A percentile compares a stretch with the other conserved stretches of the same genome.
Evolutionary conservation across 768 basidiomycete genomes (phyloP).

Genomic region (Mycena albidolilacea): DNA sequence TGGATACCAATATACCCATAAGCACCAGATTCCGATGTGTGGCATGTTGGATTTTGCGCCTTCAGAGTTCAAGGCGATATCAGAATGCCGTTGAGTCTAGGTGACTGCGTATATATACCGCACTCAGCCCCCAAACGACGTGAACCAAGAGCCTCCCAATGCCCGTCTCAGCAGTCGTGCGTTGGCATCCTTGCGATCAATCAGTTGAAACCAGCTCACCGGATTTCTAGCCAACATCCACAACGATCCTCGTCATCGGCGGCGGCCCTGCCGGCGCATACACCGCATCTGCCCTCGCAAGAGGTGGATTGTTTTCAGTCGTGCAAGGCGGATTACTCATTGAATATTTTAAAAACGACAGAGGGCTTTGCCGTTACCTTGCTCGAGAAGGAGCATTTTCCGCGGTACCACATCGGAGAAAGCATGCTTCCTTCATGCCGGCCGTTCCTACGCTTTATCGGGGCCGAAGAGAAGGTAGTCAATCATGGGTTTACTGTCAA

Average conservation of each 20-base stretch:
- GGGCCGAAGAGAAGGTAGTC: slow-evolving; percentile 26
- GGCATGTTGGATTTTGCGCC: too few relatives aligned
- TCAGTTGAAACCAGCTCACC: too few relatives aligned
- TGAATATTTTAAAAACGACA: not conserved
- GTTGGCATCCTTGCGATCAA: too few relatives aligned
- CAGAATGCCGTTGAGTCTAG: too few relatives aligned
- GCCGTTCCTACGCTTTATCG: slow-evolving; percentile 55
- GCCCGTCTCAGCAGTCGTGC: too few relatives aligned
- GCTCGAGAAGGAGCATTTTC: slow-evolving; percentile 27
- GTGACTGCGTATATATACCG: too few relatives aligned
- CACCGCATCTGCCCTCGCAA: slow-evolving; percentile 45
- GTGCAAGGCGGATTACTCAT: not conserved
- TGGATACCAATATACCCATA: too few relatives aligned
- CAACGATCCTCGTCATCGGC: not conserved
- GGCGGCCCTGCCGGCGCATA: slow-evolving; percentile 49
- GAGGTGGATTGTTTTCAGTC: not conserved
- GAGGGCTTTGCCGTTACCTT: slow-evolving; percentile 50
- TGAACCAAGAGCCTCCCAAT: too few relatives aligned
- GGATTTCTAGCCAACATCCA: not conserved
- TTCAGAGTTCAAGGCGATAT: too few relatives aligned
- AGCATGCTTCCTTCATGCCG: slow-evolving; percentile 55
- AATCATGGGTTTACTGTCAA: slow-evolving; percentile 47
- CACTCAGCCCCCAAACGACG: too few relatives aligned
- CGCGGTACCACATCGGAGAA: slow-evolving; percentile 56
- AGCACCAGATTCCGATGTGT: too few relatives aligned